These are phyloP conservation scores for Salix suchowensis DNA, from an alignment of 345 rosid species.

Conservation along the genomic window DNA sequence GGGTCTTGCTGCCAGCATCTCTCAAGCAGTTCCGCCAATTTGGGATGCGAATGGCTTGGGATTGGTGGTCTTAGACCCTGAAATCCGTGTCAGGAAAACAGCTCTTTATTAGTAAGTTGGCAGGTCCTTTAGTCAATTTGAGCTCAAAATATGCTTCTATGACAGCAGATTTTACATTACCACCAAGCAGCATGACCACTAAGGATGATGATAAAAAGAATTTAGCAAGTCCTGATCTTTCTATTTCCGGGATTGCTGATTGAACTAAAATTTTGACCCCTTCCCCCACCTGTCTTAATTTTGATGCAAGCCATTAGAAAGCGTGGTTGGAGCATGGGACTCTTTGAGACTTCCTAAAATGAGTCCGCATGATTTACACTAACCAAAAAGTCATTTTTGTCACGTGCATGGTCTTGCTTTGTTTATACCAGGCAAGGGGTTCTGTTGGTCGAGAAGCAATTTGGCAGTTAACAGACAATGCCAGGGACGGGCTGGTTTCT, in stretches of 20 bases:
- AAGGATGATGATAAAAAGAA: background rate
- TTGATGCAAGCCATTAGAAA: background rate
- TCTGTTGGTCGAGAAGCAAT: background rate
- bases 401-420: background rate
- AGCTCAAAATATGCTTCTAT: background rate
- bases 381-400: background rate
- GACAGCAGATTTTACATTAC: background rate
- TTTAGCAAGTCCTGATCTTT: background rate
- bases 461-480: background rate
- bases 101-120: background rate
- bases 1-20: slow-evolving; percentile 66
- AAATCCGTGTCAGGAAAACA: slow-evolving; percentile 8
- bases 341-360: background rate
- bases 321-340: background rate
- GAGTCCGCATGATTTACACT: background rate
- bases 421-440: background rate
- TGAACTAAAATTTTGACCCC: background rate
- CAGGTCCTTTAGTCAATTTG: background rate
- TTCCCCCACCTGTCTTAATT: background rate
- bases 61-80: slow-evolving; percentile 64
- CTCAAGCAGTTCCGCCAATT: slow-evolving; percentile 44
- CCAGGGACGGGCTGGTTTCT: background rate
- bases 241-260: background rate
- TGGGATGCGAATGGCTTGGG: slow-evolving; percentile 44
- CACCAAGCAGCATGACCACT: background rate